Conservation (phyloP, 805 yeast species). For the Saccharomycopsis fibuligera region DNA sequence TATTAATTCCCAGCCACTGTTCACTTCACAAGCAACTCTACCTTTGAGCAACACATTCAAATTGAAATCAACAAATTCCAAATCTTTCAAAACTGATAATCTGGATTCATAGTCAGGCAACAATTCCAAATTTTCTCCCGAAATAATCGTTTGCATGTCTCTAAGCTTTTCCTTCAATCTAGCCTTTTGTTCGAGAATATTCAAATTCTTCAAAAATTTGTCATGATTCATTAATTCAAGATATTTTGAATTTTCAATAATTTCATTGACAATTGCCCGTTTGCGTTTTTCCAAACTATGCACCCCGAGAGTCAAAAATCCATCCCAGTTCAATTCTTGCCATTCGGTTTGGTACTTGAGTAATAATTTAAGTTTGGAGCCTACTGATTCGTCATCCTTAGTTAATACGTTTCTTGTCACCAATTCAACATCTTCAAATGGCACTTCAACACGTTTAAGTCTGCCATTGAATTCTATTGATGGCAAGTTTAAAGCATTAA, state of each 20-base stretch:
- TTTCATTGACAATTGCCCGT: constrained; percentile 28
- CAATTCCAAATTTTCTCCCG: constrained; percentile 83
- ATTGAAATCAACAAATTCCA: constrained; percentile 75
- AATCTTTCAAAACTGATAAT: constrained; percentile 63
- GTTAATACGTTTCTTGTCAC: constrained; percentile 31
- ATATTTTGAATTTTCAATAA: constrained; percentile 24
- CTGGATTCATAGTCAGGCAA: constrained; percentile 92
- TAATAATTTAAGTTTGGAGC: constrained; percentile 31
- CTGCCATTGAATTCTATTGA: constrained; percentile 21
- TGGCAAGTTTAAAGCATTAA: constrained; percentile 16
- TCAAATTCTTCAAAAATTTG: constrained; percentile 39
- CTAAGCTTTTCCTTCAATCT: constrained; percentile 46
- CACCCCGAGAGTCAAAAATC: constrained; percentile 31
- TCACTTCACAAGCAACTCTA: constrained; percentile 89
- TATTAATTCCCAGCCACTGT: constrained; percentile 85
- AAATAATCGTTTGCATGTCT: constrained; percentile 52
- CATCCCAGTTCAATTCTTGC: constrained; percentile 38
- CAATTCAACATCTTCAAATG: constrained; percentile 29
- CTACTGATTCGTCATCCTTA: constrained; percentile 32
- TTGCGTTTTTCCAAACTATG: constrained; percentile 36
- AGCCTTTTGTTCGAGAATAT: constrained; percentile 40
- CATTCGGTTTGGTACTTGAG: constrained; percentile 36
- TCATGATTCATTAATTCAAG: constrained; percentile 31
- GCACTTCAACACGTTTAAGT: constrained; percentile 20
- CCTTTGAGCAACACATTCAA: constrained; percentile 81